Percentiles rank a stretch among this genome's conserved stretches.
Conservation (phyloP, 2,329 filamentous ascomycete genomes). For the Calonectria montana region DNA sequence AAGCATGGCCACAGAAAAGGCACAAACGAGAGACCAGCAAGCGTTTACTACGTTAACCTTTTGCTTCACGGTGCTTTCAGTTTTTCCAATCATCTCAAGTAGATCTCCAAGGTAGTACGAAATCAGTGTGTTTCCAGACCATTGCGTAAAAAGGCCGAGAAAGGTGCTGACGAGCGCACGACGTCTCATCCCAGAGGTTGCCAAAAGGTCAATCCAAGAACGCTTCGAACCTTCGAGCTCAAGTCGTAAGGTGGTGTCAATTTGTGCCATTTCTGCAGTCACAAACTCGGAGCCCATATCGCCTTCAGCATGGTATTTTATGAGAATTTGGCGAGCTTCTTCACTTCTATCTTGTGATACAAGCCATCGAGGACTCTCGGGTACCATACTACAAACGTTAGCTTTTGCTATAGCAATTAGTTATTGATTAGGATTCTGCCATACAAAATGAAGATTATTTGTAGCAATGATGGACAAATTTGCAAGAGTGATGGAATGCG, state of each 20-base stretch:
- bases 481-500: constrained; percentile 59
- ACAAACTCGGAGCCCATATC: constrained; percentile 55
- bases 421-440: constrained; percentile 39
- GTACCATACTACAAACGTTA: constrained; percentile 30
- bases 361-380: constrained; percentile 50
- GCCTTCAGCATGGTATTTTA: constrained; percentile 64
- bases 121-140: constrained; percentile 59
- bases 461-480: background rate
- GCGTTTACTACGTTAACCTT: constrained; percentile 2
- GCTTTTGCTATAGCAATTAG: background rate
- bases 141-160: constrained; percentile 65
- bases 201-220: constrained; percentile 64
- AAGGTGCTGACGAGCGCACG: constrained; percentile 60
- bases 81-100: constrained; percentile 32
- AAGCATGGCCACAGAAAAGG: background rate
- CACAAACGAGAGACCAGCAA: background rate
- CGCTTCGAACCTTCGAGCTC: constrained; percentile 62
- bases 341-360: constrained; percentile 46
- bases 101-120: constrained; percentile 37
- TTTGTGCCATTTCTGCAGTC: background rate
- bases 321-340: constrained; percentile 46
- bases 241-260: constrained; percentile 62
- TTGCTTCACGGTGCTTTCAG: background rate
- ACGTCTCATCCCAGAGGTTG: constrained; percentile 60
- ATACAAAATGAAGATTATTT: background rate